These are phyloP conservation scores for Candolleomyces aberdarensis DNA, from an alignment of 768 basidiomycete species.

Conservation along the genomic window DNA sequence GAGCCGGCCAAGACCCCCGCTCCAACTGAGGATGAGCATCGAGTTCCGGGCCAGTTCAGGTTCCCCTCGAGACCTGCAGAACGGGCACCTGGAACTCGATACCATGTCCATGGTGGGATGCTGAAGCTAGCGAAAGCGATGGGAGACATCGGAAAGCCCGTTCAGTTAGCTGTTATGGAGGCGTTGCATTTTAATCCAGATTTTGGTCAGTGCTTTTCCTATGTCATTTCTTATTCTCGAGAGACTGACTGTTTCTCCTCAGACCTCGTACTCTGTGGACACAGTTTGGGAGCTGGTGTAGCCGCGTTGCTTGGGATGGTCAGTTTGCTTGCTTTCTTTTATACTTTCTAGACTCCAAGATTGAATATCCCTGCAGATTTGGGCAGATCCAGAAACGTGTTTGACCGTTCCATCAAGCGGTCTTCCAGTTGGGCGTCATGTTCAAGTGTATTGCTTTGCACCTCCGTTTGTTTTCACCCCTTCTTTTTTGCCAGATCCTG, in stretches of 20 bases:
- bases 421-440: conserved; percentile 60
- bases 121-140: conserved; percentile 74
- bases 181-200: conserved; percentile 66
- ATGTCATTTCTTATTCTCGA: background rate
- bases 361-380: conserved; percentile 51
- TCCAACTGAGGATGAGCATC: conserved; percentile 27
- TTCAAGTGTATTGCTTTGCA: conserved; percentile 76
- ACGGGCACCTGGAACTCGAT: conserved; percentile 24
- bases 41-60: conserved; percentile 33
- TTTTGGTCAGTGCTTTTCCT: conserved; percentile 52
- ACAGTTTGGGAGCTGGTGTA: conserved; percentile 83
- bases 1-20: conserved; percentile 44
- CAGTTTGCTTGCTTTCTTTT: conserved; percentile 18
- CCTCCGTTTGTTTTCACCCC: conserved; percentile 56
- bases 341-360: background rate
- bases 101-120: conserved; percentile 81
- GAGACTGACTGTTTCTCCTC: background rate
- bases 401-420: conserved; percentile 67
- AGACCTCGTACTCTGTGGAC: conserved; percentile 79
- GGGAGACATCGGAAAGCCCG: conserved; percentile 74
- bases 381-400: conserved; percentile 81
- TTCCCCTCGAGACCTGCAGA: conserved; percentile 26
- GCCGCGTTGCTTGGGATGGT: conserved; percentile 73
- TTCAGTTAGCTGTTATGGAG: conserved; percentile 69
- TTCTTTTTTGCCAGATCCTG: background rate